Evolutionary conservation across 2,329 filamentous ascomycete species (phyloP).

Genomic region (Raffaelea arxii): DNA sequence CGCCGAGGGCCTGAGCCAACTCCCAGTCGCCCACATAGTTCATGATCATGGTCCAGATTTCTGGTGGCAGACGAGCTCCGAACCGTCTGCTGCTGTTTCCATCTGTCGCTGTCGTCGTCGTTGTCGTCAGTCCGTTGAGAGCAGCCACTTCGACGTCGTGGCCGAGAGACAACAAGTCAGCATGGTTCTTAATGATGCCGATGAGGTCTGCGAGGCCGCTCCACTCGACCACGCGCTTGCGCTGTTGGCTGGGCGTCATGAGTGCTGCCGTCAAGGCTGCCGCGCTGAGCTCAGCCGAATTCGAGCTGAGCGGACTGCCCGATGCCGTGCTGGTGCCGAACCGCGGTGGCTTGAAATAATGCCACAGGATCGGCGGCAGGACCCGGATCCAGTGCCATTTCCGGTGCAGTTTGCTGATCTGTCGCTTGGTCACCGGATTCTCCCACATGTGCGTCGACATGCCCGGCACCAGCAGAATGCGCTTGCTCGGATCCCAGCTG

Average conservation of each 20-base stretch:
- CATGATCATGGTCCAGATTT: slow-evolving; percentile 84
- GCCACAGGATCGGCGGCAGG: slow-evolving; percentile 73
- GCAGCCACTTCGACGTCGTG: slow-evolving; percentile 54
- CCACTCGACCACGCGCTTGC: slow-evolving; percentile 48
- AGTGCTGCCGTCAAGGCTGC: slow-evolving; percentile 12
- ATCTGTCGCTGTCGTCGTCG: background rate
- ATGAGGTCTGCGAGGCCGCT: slow-evolving; percentile 61
- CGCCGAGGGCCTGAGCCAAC: slow-evolving; percentile 66
- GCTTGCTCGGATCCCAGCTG: slow-evolving; percentile 81
- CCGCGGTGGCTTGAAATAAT: slow-evolving; percentile 38
- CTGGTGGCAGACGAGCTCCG: slow-evolving; percentile 55
- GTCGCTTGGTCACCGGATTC: slow-evolving; percentile 79
- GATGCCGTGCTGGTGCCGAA: background rate
- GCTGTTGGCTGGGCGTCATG: slow-evolving; percentile 17
- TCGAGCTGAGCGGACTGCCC: slow-evolving; percentile 24
- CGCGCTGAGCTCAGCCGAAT: background rate
- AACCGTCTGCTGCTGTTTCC: background rate
- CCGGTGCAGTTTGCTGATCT: slow-evolving; percentile 70
- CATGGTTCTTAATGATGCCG: slow-evolving; percentile 66
- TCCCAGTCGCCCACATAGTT: slow-evolving; percentile 87
- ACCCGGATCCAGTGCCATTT: slow-evolving; percentile 86
- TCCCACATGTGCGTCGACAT: slow-evolving; percentile 89
- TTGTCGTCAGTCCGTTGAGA: background rate
- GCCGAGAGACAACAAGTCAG: slow-evolving; percentile 64
- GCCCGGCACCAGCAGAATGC: slow-evolving; percentile 73